Evolutionary conservation across 179 eudicot species (phyloP).

Genomic region (Carnegiea gigantea): DNA sequence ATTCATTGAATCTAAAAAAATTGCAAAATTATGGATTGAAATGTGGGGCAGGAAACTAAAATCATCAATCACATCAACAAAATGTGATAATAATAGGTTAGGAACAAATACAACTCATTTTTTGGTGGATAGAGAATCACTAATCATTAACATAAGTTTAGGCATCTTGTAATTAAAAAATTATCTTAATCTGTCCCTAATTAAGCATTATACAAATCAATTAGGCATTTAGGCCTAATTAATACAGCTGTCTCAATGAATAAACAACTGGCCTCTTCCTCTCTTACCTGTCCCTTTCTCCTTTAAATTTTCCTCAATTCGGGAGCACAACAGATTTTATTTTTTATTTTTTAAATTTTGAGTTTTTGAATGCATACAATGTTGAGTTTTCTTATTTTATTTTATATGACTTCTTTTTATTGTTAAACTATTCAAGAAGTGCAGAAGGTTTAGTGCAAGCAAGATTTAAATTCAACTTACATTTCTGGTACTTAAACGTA

Average conservation of each 20-base stretch:
- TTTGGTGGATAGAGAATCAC: not conserved
- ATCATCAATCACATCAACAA: not conserved
- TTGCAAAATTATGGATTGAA: not conserved
- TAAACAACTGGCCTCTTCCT: not conserved
- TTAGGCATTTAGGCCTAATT: not conserved
- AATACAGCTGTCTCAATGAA: constrained; percentile 15
- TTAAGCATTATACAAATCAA: not conserved
- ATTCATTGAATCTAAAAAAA: too few species aligned
- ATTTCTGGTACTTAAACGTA: too few species aligned
- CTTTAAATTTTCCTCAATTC: not conserved
- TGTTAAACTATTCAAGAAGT: too few species aligned
- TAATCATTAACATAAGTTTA: constrained; percentile 1
- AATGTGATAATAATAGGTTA: not conserved
- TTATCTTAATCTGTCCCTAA: constrained; percentile 6
- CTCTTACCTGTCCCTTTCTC: not conserved
- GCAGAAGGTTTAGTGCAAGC: too few species aligned
- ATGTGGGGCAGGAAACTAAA: not conserved
- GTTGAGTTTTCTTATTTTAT: too few species aligned
- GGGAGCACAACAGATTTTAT: too few species aligned
- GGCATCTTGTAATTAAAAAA: constrained; percentile 22
- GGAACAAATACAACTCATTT: not conserved
- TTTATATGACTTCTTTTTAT: not conserved
- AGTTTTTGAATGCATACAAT: too few species aligned
- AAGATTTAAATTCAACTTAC: too few species aligned
- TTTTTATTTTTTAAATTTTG: too few species aligned